Evolutionary conservation across 1,284 basidiomycete genomes (phyloP).

Genomic region (Moesziomyces globuligerus): DNA sequence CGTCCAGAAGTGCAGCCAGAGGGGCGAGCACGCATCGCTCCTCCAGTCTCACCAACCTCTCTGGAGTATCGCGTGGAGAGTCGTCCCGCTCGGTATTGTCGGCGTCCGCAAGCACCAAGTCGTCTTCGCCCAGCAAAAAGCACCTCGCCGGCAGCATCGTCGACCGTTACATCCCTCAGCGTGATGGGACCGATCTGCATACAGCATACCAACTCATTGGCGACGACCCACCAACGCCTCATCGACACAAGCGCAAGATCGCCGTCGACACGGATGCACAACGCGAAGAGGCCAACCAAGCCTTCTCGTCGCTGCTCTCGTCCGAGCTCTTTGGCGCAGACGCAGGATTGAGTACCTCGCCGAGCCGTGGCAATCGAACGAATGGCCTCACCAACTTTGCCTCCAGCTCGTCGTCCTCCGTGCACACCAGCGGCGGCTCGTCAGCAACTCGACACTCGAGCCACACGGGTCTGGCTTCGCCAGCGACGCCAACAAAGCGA

Average conservation of each 20-base stretch:
- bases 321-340: conserved; percentile 70
- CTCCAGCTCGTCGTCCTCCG: conserved; percentile 40
- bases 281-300: conserved; percentile 69
- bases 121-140: conserved; percentile 30
- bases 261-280: conserved; percentile 60
- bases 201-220: conserved; percentile 70
- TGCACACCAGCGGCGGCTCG: conserved; percentile 46
- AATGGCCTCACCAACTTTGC: conserved; percentile 34
- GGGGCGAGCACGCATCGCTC: conserved; percentile 36
- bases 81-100: conserved; percentile 26
- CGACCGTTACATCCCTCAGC: conserved; percentile 70
- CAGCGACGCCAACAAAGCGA: conserved; percentile 67
- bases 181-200: conserved; percentile 70
- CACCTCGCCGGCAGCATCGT: conserved; percentile 33
- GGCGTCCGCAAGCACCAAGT: conserved; percentile 29
- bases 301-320: conserved; percentile 71
- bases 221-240: conserved; percentile 64
- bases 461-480: conserved; percentile 36
- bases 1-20: conserved; percentile 22
- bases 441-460: conserved; percentile 42
- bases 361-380: conserved; percentile 29
- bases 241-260: conserved; percentile 58
- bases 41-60: conserved; percentile 38
- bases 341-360: conserved; percentile 16
- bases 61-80: conserved; percentile 25